These are phyloP conservation scores for Leptodontidium sp. DNA, from an alignment of 2,329 filamentous ascomycete species.

Conservation along the genomic window DNA sequence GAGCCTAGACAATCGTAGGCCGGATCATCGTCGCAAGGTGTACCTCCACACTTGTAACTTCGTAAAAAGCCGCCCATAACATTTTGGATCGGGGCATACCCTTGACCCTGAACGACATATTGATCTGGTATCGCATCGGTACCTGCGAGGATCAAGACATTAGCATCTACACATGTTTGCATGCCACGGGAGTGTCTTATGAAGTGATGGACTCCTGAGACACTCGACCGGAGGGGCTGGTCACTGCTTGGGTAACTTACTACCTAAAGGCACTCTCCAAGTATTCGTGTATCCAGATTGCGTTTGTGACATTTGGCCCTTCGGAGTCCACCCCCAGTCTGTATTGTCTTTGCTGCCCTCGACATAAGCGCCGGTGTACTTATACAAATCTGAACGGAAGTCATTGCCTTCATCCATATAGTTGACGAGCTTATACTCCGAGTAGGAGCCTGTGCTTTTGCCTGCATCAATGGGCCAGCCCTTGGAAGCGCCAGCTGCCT, in stretches of 20 bases:
- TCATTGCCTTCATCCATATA: constrained; percentile 18
- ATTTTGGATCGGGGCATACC: constrained; percentile 13
- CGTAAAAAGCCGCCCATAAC: background rate
- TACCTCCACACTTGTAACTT: background rate
- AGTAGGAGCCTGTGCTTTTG: background rate
- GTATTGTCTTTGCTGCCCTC: constrained; percentile 3
- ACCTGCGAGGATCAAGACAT: background rate
- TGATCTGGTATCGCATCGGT: background rate
- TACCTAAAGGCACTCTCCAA: constrained; percentile 7
- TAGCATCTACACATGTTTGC: background rate
- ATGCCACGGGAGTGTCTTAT: background rate
- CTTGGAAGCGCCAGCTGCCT: constrained; percentile 4
- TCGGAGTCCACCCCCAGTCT: constrained; percentile 12
- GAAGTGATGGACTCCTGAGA: background rate
- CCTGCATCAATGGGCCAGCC: constrained; percentile 4
- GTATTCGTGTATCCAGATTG: constrained; percentile 12
- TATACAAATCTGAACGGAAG: constrained; percentile 14
- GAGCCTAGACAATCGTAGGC: constrained; percentile 14
- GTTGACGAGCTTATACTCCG: constrained; percentile 8
- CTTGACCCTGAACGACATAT: constrained; percentile 14
- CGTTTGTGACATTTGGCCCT: background rate
- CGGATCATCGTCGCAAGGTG: constrained; percentile 6
- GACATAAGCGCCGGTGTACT: constrained; percentile 15
- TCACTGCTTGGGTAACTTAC: background rate
- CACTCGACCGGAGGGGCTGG: background rate